Conservation (phyloP, 306 rosid genomes). For the Erythrophleum fordii region DNA sequence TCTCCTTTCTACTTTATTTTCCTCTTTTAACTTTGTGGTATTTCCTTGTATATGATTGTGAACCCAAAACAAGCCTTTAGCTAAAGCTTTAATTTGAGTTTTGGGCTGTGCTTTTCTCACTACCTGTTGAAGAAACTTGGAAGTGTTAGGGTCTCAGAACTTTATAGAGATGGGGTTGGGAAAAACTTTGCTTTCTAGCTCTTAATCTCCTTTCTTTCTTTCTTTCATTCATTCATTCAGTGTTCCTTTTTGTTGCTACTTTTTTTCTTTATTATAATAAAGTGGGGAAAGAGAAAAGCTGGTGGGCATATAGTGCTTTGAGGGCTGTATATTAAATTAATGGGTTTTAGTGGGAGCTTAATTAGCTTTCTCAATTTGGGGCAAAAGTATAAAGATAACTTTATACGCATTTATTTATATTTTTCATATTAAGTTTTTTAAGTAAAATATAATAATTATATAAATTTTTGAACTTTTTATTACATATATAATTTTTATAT, state of each 20-base stretch:
- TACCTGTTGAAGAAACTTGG: slow-evolving; percentile 52
- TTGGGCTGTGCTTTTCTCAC: slow-evolving; percentile 28
- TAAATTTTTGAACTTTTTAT: too few relatives aligned
- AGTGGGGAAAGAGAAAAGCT: slow-evolving; percentile 48
- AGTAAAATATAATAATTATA: too few relatives aligned
- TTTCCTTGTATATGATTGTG: slow-evolving; percentile 51
- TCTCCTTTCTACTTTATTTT: slow-evolving; percentile 41
- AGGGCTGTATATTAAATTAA: slow-evolving; percentile 21
- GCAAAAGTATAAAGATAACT: too few relatives aligned
- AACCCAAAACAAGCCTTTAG: slow-evolving; percentile 61
- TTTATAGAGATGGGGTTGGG: slow-evolving; percentile 56
- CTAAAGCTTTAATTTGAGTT: slow-evolving; percentile 44
- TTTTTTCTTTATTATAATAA: slow-evolving; percentile 53
- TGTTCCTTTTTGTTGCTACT: slow-evolving; percentile 53
- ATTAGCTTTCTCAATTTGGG: slow-evolving; percentile 35
- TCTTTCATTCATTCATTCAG: slow-evolving; percentile 49
- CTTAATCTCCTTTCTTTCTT: slow-evolving; percentile 43
- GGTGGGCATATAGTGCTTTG: slow-evolving; percentile 31
- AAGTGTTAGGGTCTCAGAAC: slow-evolving; percentile 49
- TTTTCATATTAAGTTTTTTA: too few relatives aligned
- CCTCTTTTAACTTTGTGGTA: slow-evolving; percentile 47
- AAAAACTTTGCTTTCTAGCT: slow-evolving; percentile 54
- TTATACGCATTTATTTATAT: too few relatives aligned
- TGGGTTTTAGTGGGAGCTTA: neutral
- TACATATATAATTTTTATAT: too few relatives aligned